Evolutionary conservation across 768 basidiomycete genomes (phyloP).

Genomic region (Trametopsis cervina): DNA sequence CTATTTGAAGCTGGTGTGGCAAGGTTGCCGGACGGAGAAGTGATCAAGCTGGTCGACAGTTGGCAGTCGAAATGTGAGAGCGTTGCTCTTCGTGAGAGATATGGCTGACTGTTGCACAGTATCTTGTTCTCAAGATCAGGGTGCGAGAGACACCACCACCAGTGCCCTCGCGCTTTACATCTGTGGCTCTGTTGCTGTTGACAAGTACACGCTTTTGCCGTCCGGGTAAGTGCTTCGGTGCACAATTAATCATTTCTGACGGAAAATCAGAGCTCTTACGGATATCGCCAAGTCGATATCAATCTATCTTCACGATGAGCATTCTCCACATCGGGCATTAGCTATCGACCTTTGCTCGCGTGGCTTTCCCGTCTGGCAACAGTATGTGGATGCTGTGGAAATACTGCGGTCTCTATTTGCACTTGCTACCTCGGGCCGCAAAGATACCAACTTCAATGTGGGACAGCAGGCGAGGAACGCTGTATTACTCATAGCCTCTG

Average conservation of each 20-base stretch:
- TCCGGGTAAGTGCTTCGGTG: constrained; percentile 42
- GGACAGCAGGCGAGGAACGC: constrained; percentile 77
- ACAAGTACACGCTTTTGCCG: constrained; percentile 71
- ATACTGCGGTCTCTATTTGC: constrained; percentile 79
- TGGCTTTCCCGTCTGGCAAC: constrained; percentile 93
- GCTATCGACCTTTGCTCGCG: constrained; percentile 88
- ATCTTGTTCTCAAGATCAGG: constrained; percentile 9
- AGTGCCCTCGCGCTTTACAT: constrained; percentile 73
- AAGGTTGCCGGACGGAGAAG: constrained; percentile 61
- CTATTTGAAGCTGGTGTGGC: constrained; percentile 75
- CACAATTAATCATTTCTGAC: constrained; percentile 2
- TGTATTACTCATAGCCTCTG: constrained; percentile 76
- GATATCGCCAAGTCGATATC: constrained; percentile 82
- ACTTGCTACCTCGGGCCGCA: constrained; percentile 65
- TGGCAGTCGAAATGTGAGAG: constrained; percentile 60
- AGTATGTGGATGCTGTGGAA: constrained; percentile 85
- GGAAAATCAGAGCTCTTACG: constrained; percentile 53
- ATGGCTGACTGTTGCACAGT: neutral
- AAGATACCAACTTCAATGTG: constrained; percentile 61
- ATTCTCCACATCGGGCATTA: constrained; percentile 56
- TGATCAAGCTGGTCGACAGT: constrained; percentile 47
- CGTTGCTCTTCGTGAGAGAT: neutral
- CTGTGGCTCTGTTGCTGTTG: constrained; percentile 76
- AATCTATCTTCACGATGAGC: constrained; percentile 69
- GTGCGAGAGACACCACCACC: constrained; percentile 47